Percentiles rank a stretch among this genome's conserved stretches.
phyloP scores from a whole-genome alignment of 202 grass and related monocot species.

The Digitaria exilis region DNA sequence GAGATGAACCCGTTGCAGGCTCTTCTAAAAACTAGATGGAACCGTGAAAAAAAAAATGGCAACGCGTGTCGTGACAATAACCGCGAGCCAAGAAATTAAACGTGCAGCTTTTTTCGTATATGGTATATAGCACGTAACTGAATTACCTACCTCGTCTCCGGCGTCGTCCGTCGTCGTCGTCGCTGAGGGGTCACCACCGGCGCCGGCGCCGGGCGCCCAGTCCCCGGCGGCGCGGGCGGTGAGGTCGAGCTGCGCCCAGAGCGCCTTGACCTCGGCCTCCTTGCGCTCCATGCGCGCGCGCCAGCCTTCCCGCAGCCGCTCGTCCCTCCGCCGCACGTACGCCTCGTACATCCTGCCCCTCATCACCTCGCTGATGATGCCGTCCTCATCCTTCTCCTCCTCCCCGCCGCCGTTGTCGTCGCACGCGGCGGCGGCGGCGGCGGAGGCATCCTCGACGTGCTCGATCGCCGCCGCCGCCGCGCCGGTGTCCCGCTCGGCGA shows the following conservation, averaged over 20 bases:
- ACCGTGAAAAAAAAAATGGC: constrained; percentile 2
- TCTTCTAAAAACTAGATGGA: constrained; percentile 1
- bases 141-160: constrained; percentile 45
- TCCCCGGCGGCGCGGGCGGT: not conserved
- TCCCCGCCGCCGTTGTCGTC: not conserved
- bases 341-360: constrained; percentile 60
- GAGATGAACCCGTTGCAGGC: not conserved
- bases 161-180: not conserved
- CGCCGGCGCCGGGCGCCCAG: not conserved
- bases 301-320: constrained; percentile 57
- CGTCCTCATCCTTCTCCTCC: not conserved
- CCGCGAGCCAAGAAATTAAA: constrained; percentile 6
- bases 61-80: constrained; percentile 30
- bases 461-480: constrained; percentile 1
- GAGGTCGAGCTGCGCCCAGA: constrained; percentile 65
- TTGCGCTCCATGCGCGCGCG: constrained; percentile 62
- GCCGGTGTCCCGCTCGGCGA: constrained; percentile 32
- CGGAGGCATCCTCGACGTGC: not conserved
- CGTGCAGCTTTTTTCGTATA: not conserved
- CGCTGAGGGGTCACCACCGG: not conserved
- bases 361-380: constrained; percentile 7
- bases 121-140: not conserved
- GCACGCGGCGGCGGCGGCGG: not conserved
- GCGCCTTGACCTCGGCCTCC: constrained; percentile 61
- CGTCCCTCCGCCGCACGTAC: constrained; percentile 73